phyloP scores from a whole-genome alignment of 2,329 filamentous ascomycete genomes.

The Botrytis medusae region DNA sequence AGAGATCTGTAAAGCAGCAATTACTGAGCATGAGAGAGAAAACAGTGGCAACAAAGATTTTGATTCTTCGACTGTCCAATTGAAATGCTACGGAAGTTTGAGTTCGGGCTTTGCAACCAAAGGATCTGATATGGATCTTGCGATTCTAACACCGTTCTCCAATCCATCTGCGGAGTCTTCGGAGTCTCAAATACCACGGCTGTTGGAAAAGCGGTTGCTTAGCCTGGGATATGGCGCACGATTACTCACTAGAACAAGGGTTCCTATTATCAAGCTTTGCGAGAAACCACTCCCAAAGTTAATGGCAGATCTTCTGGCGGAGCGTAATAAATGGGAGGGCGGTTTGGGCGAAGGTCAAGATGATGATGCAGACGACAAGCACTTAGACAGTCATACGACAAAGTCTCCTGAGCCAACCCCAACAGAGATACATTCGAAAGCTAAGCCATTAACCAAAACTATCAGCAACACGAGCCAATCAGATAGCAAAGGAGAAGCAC shows the following conservation, averaged over 20 bases:
- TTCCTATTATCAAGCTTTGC: constrained; percentile 87
- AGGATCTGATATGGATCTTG: constrained; percentile 88
- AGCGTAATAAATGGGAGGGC: constrained; percentile 70
- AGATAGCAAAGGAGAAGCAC: background rate
- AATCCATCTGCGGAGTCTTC: constrained; percentile 52
- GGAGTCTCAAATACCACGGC: constrained; percentile 65
- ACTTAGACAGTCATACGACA: background rate
- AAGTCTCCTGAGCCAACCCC: constrained; percentile 8
- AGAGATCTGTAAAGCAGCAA: constrained; percentile 59
- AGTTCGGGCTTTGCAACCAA: constrained; percentile 83
- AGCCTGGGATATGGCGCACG: constrained; percentile 72
- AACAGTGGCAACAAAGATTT: constrained; percentile 48
- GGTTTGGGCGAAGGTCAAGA: constrained; percentile 41
- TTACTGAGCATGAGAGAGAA: constrained; percentile 53
- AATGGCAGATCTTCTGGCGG: constrained; percentile 59
- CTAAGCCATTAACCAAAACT: background rate
- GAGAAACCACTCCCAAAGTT: constrained; percentile 65
- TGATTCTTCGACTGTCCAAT: constrained; percentile 56
- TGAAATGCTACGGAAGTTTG: constrained; percentile 80
- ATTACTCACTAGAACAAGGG: constrained; percentile 73
- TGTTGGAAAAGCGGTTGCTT: constrained; percentile 74
- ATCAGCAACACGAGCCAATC: background rate
- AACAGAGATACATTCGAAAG: background rate
- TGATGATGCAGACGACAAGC: constrained; percentile 32
- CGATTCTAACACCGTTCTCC: constrained; percentile 67